phyloP scores from a whole-genome alignment of 768 basidiomycete species.

The Holtermanniella nyarrowii region DNA sequence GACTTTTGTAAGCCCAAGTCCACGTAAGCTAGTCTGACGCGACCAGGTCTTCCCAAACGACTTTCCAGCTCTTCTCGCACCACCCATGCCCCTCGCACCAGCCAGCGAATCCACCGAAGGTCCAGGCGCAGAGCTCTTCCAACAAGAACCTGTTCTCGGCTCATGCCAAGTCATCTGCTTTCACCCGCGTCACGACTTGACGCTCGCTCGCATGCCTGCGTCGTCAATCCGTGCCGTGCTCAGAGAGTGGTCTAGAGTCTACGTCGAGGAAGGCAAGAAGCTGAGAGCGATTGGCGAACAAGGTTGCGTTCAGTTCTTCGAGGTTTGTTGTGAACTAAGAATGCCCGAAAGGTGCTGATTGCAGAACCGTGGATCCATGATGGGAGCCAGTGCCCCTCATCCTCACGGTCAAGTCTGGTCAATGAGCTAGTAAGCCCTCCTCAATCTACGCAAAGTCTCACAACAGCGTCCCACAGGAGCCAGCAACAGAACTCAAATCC shows the following conservation, averaged over 20 bases:
- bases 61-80: conserved; percentile 65
- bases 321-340: too few species aligned
- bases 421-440: conserved; percentile 11
- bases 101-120: conserved; percentile 7
- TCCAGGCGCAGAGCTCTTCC: conserved; percentile 22
- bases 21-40: background rate
- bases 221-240: conserved; percentile 58
- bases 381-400: conserved; percentile 92
- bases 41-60: conserved; percentile 60
- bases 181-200: conserved; percentile 74
- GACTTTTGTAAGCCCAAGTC: conserved; percentile 46
- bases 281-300: conserved; percentile 42
- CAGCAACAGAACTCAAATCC: conserved; percentile 54
- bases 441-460: background rate
- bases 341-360: too few species aligned
- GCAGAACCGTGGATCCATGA: conserved; percentile 83
- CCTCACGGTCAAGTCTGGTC: conserved; percentile 86
- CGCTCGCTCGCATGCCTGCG: conserved; percentile 56
- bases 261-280: conserved; percentile 48
- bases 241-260: conserved; percentile 62
- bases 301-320: conserved; percentile 78
- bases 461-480: conserved; percentile 33
- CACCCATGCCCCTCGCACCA: conserved; percentile 52
- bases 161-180: conserved; percentile 82
- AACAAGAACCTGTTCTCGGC: conserved; percentile 59